A percentile compares a stretch with the other conserved stretches of the same genome.
phyloP scores from a whole-genome alignment of 2,329 filamentous ascomycete genomes.

The Talaromyces amestolkiae region DNA sequence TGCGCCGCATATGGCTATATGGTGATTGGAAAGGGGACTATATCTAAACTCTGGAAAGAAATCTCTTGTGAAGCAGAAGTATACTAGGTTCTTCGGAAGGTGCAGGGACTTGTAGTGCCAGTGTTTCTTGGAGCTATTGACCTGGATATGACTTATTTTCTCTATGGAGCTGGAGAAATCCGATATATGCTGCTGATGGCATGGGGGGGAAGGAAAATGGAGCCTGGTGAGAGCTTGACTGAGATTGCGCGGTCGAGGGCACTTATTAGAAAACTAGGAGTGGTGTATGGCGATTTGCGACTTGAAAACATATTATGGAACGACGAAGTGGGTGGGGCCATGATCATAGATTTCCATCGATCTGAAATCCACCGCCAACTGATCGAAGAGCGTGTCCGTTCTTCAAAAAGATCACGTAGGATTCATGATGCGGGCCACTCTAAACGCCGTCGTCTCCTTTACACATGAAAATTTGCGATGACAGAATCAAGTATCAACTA shows the following conservation, averaged over 20 bases:
- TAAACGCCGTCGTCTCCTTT: slow-evolving; percentile 7
- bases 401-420: slow-evolving; percentile 1
- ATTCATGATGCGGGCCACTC: background rate
- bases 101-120: slow-evolving; percentile 30
- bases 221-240: slow-evolving; percentile 23
- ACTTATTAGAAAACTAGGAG: slow-evolving; percentile 19
- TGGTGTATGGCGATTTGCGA: slow-evolving; percentile 23
- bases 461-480: slow-evolving; percentile 7
- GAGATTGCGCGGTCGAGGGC: slow-evolving; percentile 11
- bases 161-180: slow-evolving; percentile 29
- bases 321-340: slow-evolving; percentile 22
- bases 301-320: slow-evolving; percentile 26
- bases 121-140: slow-evolving; percentile 29
- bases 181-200: slow-evolving; percentile 33
- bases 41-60: slow-evolving; percentile 25
- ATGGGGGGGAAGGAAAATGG: slow-evolving; percentile 22
- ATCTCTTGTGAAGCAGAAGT: slow-evolving; percentile 28
- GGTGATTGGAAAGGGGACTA: slow-evolving; percentile 34
- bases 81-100: slow-evolving; percentile 23
- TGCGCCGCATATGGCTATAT: slow-evolving; percentile 28
- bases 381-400: background rate
- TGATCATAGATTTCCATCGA: slow-evolving; percentile 27
- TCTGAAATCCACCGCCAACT: slow-evolving; percentile 15
- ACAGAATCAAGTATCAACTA: background rate
- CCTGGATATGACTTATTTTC: slow-evolving; percentile 24